A percentile compares a stretch with the other conserved stretches of the same genome.
Evolutionary conservation across 2,329 filamentous ascomycete genomes (phyloP).

Genomic region (Juglanconis oblonga): DNA sequence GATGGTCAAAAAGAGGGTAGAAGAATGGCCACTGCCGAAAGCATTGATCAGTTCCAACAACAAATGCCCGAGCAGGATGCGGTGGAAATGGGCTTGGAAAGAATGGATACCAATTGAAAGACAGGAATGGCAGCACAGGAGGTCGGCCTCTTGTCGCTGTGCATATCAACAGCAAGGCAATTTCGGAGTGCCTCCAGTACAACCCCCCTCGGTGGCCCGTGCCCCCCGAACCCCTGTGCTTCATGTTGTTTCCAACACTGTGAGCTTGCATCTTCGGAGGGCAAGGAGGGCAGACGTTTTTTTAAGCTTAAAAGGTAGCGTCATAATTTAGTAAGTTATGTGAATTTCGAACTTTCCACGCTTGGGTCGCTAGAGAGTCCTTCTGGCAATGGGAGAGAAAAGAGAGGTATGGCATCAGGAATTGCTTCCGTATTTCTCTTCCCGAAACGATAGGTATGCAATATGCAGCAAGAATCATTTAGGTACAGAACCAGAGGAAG

Average conservation of each 20-base stretch:
- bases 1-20: background rate
- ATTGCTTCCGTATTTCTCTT: background rate
- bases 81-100: background rate
- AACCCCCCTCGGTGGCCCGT: background rate
- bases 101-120: slow-evolving; percentile 3
- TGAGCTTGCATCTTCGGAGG: background rate
- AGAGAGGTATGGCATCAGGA: background rate
- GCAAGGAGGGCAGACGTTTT: background rate
- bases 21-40: background rate
- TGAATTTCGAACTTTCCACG: slow-evolving; percentile 8
- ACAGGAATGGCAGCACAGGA: background rate
- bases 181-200: background rate
- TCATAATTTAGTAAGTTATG: background rate
- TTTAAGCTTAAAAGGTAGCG: slow-evolving; percentile 12
- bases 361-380: too few species aligned
- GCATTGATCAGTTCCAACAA: background rate
- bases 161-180: background rate
- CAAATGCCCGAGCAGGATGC: background rate
- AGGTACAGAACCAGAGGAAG: background rate
- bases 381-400: slow-evolving; percentile 3
- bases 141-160: background rate
- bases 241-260: background rate
- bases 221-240: background rate
- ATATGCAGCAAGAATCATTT: background rate
- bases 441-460: background rate